Evolutionary conservation across 768 basidiomycete genomes (phyloP), one percentile per base, ranked within the genome.

Genomic region (Mycena metata): DNA sequence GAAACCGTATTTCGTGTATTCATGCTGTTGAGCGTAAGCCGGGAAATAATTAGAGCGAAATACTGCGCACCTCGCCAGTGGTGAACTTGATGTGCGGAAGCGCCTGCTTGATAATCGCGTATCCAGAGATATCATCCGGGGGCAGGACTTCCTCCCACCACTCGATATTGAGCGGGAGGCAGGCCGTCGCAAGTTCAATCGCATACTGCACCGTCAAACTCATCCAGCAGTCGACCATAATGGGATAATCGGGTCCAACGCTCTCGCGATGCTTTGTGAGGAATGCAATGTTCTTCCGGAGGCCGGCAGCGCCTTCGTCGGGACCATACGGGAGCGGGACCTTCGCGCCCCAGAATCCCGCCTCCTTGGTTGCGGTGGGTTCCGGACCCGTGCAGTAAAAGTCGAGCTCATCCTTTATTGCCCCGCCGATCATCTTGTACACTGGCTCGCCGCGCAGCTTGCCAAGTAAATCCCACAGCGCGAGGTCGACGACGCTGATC

Each of bases 91-190:
- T 51, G 33, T 77, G 76, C 26, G 77, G 77, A 30, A 78, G 47
- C 16, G 77, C 77, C 49, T 73, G 69, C 58, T 78, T 78, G 50
- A 79, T 75, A 21, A 71, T 69, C 23, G 70, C 73, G 47, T 77
- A 76, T 41, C 78, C 77, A 23, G 76, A 68, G 13, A 70, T 72
- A 51, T 79, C 76, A 55, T 76, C 76, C 21, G 78, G 78, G 46
- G 74, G 78, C 10, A 77, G 62, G 3, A 76, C 76, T 56, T 79
- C 77, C 62, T 78, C 77, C 77, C 77, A 78, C 77, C 77, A 78
- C 47, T 76, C 71, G 62, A 78, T 77, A 51, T 78, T 76, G 17
- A 78, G 68, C 15, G 70, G 71, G 6, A 77, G 62, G 56, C 75
- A 77, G 12, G 73, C 74, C 5, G 77, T 77, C 42, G 77, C 77